Base-by-base conservation (phyloP, 345 rosid genomes). In the Turritis glabra region DNA sequence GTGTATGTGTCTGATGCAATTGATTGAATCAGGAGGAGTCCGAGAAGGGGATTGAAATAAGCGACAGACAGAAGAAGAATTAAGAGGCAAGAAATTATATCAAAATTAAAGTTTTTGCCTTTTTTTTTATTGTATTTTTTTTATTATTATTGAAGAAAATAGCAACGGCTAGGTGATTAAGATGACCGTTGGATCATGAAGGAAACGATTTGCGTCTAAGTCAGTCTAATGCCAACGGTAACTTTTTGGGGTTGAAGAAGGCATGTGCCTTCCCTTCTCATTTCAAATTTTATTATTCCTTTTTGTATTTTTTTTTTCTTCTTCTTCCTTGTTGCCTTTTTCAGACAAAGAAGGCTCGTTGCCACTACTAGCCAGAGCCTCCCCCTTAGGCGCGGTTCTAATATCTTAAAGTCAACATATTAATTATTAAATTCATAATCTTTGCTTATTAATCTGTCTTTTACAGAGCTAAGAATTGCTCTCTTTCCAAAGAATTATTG, bases 131-230 rank as follows among this genome's bases (percentile, higher is more conserved):
- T 30, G 8, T 55, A 19, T 64, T 53, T 63, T 40, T 48, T 43
- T 8, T 48, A 40, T 10, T 43, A 4, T 44, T 0, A 44, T 63
- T 13, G 12, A 56, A 57, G 59, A 47, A 71, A 56, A 50, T 12
- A 64, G 76, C 76, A 77, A 71, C 77, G 80, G 76, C 80, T 77
- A 77, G 46, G 75, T 71, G 62, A 64, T 69, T 44, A 71, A 77
- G 43, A 77, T 57, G 80, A 72, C 80, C 80, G 77, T 77, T 77
- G 80, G 77, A 50, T 77, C 77, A 77, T 77, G 77, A 77, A 72
- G 73, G 38, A 65, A 77, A 71, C 77, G 77, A 77, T 71, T 71
- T 77, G 54, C 54, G 50, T 40, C 67, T 17, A 70, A 55, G 60
- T 63, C 59, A 18, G 76, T 64, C 60, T 77, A 7, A 30, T 5